These are phyloP conservation scores for Colletotrichum sp. DNA, from an alignment of 2,329 filamentous ascomycete species.

Conservation along the genomic window DNA sequence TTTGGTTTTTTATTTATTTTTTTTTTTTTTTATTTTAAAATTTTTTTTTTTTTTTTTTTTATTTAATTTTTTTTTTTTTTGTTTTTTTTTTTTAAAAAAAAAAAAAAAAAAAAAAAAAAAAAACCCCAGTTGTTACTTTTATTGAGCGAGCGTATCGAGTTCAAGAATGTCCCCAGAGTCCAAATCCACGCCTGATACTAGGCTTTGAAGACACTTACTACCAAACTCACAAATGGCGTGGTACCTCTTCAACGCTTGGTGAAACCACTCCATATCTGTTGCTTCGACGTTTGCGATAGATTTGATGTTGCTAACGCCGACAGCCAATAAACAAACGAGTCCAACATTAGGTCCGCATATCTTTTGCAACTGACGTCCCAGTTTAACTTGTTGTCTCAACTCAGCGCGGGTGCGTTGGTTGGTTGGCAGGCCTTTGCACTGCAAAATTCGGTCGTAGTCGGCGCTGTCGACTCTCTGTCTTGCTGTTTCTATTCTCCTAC, in stretches of 20 bases:
- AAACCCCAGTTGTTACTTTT: background rate
- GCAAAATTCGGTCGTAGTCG: background rate
- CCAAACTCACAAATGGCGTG: background rate
- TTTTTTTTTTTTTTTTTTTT: no score
- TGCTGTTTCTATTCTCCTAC: background rate
- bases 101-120: no score
- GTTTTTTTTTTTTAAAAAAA: no score
- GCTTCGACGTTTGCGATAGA: background rate
- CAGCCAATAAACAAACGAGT: background rate
- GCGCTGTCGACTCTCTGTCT: background rate
- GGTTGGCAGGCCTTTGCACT: background rate
- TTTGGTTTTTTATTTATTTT: no score
- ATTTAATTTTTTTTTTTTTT: no score
- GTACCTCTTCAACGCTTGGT: accelerated
- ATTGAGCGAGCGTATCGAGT: background rate
- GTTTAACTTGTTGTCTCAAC: background rate
- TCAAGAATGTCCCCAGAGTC: background rate
- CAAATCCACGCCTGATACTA: background rate
- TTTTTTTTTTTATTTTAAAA: no score
- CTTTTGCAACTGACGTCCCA: background rate
- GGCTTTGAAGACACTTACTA: background rate
- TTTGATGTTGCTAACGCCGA: background rate
- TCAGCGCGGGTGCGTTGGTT: background rate
- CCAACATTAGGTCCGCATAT: background rate
- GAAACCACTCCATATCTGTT: background rate